A percentile compares a stretch with the other conserved stretches of the same genome.
Evolutionary conservation across 352 stramenopile genomes (phyloP).

Genomic region (Chrysophaeum taylorii): DNA sequence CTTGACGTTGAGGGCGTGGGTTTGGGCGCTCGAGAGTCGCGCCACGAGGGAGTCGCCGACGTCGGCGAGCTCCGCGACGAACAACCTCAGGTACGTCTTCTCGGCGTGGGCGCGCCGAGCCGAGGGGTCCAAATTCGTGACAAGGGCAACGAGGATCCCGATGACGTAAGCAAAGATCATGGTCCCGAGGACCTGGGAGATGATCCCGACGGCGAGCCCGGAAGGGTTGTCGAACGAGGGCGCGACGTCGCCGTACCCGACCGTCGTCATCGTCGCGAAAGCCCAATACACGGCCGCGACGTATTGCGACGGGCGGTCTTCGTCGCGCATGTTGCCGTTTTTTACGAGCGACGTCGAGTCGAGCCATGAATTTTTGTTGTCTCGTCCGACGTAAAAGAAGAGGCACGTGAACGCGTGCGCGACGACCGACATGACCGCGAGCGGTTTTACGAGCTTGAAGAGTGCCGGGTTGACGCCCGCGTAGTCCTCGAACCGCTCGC

Average conservation of each 20-base stretch:
- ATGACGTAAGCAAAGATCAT: conserved; percentile 14
- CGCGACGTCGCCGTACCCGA: conserved; percentile 42
- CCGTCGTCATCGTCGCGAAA: conserved; percentile 74
- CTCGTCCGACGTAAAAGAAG: neutral
- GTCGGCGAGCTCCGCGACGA: neutral
- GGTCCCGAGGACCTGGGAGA: conserved; percentile 2
- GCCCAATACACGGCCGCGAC: conserved; percentile 69
- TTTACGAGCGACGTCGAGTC: neutral
- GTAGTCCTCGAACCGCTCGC: neutral
- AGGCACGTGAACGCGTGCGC: conserved; percentile 19
- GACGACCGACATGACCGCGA: conserved; percentile 12
- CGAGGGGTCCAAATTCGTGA: neutral
- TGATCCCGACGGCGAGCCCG: neutral
- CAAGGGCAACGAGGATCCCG: neutral
- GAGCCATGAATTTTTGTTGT: neutral
- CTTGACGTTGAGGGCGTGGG: neutral
- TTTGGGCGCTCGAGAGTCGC: neutral
- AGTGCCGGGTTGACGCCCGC: neutral
- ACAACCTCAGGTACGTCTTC: neutral
- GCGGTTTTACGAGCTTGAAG: conserved; percentile 25
- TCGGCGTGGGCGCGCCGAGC: neutral
- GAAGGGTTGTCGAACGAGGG: neutral
- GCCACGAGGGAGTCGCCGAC: neutral
- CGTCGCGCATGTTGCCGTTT: neutral
- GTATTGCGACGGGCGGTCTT: conserved; percentile 46